Conservation (phyloP, 192 early-diverging fungal genomes). For the Coemansia sp. region DNA sequence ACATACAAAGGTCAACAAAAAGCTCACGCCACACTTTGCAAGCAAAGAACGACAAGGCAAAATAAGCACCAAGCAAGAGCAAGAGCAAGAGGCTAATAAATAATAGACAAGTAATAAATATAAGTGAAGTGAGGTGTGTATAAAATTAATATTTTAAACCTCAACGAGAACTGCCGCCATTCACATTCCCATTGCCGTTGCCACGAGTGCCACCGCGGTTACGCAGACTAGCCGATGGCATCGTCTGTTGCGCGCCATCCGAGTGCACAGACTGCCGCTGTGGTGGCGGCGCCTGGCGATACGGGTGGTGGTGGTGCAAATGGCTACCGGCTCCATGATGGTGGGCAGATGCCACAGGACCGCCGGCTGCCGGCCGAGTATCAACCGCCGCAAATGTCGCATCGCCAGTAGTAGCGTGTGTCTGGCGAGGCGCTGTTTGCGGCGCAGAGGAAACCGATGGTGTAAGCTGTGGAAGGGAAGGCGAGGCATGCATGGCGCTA, state of each 20-base stretch:
- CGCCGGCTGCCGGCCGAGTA: conserved; percentile 6
- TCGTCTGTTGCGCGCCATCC: conserved; percentile 1
- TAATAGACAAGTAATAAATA: too few relatives aligned
- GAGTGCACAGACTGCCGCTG: too few relatives aligned
- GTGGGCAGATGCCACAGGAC: conserved; percentile 1
- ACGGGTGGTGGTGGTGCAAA: conserved; percentile 28
- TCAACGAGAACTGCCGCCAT: too few relatives aligned
- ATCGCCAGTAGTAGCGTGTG: background rate
- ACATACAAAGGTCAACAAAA: too few relatives aligned
- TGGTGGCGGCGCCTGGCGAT: conserved; percentile 7
- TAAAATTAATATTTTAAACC: background rate
- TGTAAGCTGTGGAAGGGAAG: background rate
- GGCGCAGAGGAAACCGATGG: background rate
- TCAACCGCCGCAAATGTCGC: too few relatives aligned
- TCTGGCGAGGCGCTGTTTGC: background rate
- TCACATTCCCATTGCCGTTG: background rate
- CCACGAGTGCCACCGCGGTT: conserved; percentile 4
- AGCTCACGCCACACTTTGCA: too few relatives aligned
- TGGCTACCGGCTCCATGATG: conserved; percentile 9
- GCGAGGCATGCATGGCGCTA: conserved; percentile 1
- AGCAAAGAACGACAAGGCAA: too few relatives aligned
- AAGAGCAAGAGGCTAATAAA: too few relatives aligned
- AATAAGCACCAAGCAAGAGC: too few relatives aligned
- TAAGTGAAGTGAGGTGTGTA: too few relatives aligned
- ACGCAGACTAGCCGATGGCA: too few relatives aligned